Evolutionary conservation across 2,329 filamentous ascomycete species (phyloP).

Genomic region (Curvularia eragrostidis): DNA sequence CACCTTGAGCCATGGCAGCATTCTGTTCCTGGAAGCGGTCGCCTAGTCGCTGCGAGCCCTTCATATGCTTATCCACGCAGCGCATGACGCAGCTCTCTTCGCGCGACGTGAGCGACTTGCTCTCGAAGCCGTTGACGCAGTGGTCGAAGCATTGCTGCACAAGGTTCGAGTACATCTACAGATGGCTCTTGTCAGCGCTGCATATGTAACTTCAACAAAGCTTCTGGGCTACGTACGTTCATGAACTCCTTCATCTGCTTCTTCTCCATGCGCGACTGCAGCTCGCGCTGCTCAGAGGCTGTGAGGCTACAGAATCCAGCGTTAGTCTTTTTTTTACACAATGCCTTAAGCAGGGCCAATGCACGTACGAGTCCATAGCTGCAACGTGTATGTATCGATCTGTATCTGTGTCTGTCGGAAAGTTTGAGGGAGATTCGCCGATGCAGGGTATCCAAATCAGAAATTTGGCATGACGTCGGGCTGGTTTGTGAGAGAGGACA

Average conservation of each 20-base stretch:
- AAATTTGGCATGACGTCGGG: conserved; percentile 7
- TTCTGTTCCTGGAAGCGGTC: conserved; percentile 86
- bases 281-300: conserved; percentile 83
- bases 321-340: conserved; percentile 20
- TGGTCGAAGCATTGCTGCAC: conserved; percentile 93
- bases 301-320: conserved; percentile 64
- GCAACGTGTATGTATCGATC: neutral
- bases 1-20: conserved; percentile 69
- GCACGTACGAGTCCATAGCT: conserved; percentile 49
- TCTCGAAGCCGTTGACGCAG: conserved; percentile 98
- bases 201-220: neutral
- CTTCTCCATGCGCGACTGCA: conserved; percentile 93
- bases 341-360: neutral
- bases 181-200: conserved; percentile 10
- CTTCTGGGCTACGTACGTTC: conserved; percentile 68
- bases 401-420: neutral
- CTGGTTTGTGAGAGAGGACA: conserved; percentile 2
- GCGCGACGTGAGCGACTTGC: conserved; percentile 86
- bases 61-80: conserved; percentile 96
- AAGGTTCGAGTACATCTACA: conserved; percentile 73
- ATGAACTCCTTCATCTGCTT: conserved; percentile 99
- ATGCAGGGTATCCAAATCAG: conserved; percentile 5
- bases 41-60: conserved; percentile 85
- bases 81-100: conserved; percentile 92
- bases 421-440: neutral